Conservation (phyloP, 2,329 filamentous ascomycete species). For the Monosporascus sp. region DNA sequence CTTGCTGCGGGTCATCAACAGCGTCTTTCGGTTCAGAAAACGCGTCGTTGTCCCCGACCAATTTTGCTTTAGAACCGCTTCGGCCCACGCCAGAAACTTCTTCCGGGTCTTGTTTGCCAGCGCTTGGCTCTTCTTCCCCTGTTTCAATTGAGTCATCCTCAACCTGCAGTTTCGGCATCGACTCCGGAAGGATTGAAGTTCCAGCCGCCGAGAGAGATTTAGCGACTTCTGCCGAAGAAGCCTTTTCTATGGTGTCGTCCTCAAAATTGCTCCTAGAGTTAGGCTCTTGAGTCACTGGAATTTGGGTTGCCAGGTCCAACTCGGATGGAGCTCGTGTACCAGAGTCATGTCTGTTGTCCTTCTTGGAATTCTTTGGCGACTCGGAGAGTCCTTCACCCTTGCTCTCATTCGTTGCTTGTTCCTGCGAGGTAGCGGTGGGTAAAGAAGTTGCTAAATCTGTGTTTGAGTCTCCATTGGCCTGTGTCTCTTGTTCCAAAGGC, state of each 20-base stretch:
- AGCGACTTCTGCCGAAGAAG: too few species aligned
- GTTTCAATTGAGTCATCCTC: constrained; percentile 5
- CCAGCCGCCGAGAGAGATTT: constrained; percentile 21
- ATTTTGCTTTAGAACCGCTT: constrained; percentile 18
- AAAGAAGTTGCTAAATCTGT: not conserved
- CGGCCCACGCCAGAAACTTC: constrained; percentile 15
- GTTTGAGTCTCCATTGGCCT: not conserved
- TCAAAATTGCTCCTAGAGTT: too few species aligned
- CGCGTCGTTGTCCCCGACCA: constrained; percentile 19
- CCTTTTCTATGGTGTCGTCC: too few species aligned
- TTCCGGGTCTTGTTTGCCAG: constrained; percentile 10
- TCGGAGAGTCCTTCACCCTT: constrained; percentile 17
- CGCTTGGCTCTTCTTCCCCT: constrained; percentile 8
- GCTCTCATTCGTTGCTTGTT: constrained; percentile 5
- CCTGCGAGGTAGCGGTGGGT: not conserved
- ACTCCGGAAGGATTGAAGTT: constrained; percentile 14
- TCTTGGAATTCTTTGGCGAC: constrained; percentile 29
- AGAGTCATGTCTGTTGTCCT: constrained; percentile 12
- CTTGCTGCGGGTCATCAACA: constrained; percentile 9
- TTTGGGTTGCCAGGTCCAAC: too few species aligned
- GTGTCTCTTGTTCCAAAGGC: constrained; percentile 7
- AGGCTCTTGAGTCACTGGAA: too few species aligned
- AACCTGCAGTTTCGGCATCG: constrained; percentile 8
- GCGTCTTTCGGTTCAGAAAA: constrained; percentile 20
- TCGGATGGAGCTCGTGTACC: too few species aligned